Evolutionary conservation across 2,329 filamentous ascomycete genomes (phyloP), one percentile per base, ranked within the genome.

Genomic region (Colletotrichum brevisporum): DNA sequence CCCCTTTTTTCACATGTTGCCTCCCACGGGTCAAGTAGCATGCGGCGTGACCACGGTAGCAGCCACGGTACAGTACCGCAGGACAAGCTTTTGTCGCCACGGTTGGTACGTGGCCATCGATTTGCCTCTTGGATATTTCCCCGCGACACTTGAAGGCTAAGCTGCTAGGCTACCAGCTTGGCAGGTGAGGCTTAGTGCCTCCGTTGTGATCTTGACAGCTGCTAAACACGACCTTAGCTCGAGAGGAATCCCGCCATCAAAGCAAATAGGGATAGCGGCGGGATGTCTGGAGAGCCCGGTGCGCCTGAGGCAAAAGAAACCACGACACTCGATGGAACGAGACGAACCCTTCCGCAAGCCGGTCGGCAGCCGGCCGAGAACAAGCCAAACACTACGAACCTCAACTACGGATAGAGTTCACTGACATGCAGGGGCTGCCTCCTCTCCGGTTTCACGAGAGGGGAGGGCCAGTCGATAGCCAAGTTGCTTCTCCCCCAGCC

Each of bases 381-480:
- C 26, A 18, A 36, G 50, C 15, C 21, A 54, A 53, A 36, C 18
- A 18, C 36, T 18, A 27, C 21, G n/a, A 27, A 27, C 13, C 47
- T 48, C 15, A 24, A 26, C 36, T 36, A 36, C 31, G 31, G 31
- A 10, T 36, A 36, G 31, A 13, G 45, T 41, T 66, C 45, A 27
- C 62, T 66, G 61, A 60, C 62, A 61, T 55, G 62, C 62, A 69
- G 55, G 62, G 53, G 47, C 36, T 39, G n/a, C 41, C 43, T 27
- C 43, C 50, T 52, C 41, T 66, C 62, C 55, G 66, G 66, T 69
- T 69, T 69, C 66, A 36, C 31, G 66, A 3, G 18, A 36, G 52
- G 45, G 5, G 12, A 26, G 36, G 63, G 50, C 55, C 45, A 31
- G 41, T 13, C 15, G 6, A 55, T 31, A 45, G 58, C 51, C 50